phyloP scores from a whole-genome alignment of 1,284 basidiomycete genomes.

The Ustilago sp. region DNA sequence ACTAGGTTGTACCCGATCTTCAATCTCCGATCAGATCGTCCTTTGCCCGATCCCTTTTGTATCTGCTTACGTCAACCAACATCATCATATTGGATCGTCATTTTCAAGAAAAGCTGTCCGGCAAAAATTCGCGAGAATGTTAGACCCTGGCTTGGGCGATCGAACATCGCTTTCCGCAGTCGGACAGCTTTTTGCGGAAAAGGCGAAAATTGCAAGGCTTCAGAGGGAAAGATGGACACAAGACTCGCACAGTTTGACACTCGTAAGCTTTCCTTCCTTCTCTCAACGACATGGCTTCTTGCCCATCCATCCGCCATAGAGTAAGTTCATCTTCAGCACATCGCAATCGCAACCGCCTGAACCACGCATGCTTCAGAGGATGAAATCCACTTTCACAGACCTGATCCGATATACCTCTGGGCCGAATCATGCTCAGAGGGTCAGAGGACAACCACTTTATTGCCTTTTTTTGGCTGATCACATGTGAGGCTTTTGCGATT shows the following conservation, averaged over 20 bases:
- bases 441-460: slow-evolving; percentile 56
- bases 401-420: slow-evolving; percentile 52
- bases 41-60: too few species aligned
- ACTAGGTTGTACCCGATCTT: too few species aligned
- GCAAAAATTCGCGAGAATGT: not conserved
- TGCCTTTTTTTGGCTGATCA: slow-evolving; percentile 53
- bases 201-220: slow-evolving; percentile 2
- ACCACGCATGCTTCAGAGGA: slow-evolving; percentile 27
- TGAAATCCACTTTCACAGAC: slow-evolving; percentile 56
- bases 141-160: not conserved
- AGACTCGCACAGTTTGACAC: not conserved
- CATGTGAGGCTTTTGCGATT: slow-evolving; percentile 11
- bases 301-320: not conserved
- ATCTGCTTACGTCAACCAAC: too few species aligned
- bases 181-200: not conserved
- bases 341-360: not conserved
- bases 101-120: too few species aligned
- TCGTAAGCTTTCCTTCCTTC: not conserved
- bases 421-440: slow-evolving; percentile 48
- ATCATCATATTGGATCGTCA: not conserved
- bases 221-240: not conserved
- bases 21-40: too few species aligned
- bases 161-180: slow-evolving; percentile 47
- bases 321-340: not conserved
- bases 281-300: slow-evolving; percentile 3